Base-by-base conservation (phyloP, 2,329 filamentous ascomycete species). In the Apiospora arundinis region DNA sequence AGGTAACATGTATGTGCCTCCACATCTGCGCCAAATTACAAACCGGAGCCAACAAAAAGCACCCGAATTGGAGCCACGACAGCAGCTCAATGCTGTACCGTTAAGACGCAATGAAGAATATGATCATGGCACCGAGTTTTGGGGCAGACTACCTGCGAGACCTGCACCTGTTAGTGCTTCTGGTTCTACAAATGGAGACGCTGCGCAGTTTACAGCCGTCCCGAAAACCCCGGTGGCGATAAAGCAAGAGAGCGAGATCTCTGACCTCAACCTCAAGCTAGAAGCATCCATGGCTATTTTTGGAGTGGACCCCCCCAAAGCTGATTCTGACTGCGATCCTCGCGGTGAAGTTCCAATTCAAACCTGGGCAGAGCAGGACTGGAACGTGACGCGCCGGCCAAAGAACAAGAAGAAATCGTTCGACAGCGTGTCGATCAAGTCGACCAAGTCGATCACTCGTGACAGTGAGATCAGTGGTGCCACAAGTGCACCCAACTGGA, bases 311-410 rank as follows among this genome's bases (percentile, higher is more conserved):
- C 32, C 56, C n/a, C 56, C 56, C 3, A n/a, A 40, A 32, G 32
- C 56, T 23, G 56, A 63, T 21, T 9, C 56, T n/a, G 42, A 46
- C 44, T 40, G 42, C 8, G 65, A 67, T 46, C 40, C 44, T 46
- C 65, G 65, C 9, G 25, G 65, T 18, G 40, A 25, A 32, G 18
- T 45, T 14, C 65, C 65, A 9, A 18, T 46, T n/a, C 40, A 67
- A 40, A 46, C 28, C 14, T 67, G 65, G 65, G 45, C 67, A 14
- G 68, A 70, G 23, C 68, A 70, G 52, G 68, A 70, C 12, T 70
- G 68, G 68, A 46, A 65, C 42, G 40, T 11, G 16, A 66, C 56
- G n/a, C 68, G 68, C 37, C 68, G 44, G 16, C 49, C 68, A 3
- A 70, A 56, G 45, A 11, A 56, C 9, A n/a, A 37, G 28, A 63